Evolutionary conservation across 306 rosid species (phyloP).

Genomic region (Prunus campanulata): DNA sequence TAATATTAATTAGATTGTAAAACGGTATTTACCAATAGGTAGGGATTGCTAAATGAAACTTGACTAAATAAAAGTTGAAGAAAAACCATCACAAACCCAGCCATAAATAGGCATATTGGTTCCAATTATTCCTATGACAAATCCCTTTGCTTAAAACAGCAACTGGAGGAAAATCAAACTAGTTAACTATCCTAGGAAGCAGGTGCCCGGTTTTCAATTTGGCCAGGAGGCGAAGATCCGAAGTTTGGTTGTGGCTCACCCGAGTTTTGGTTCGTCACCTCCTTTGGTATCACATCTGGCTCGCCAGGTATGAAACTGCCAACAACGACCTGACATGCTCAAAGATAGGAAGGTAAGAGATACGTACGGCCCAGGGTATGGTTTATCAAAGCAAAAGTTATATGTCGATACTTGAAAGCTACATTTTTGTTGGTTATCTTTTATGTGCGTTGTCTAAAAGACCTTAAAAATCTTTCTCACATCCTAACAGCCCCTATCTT

Average conservation of each 20-base stretch:
- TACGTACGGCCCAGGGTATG: no score
- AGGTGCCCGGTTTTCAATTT: conserved; percentile 4
- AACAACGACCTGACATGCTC: no score
- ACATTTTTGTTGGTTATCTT: background rate
- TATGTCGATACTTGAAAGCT: background rate
- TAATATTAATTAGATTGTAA: no score
- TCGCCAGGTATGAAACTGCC: conserved; percentile 30
- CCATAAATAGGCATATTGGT: conserved; percentile 33
- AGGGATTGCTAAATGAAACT: no score
- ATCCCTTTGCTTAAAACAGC: conserved; percentile 42
- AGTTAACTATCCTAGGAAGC: conserved; percentile 62
- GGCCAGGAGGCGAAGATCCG: no score
- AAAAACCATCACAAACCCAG: conserved; percentile 24
- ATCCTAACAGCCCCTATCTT: no score
- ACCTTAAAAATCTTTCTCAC: background rate
- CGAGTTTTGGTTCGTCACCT: no score
- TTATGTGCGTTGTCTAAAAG: background rate
- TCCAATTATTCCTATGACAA: conserved; percentile 38
- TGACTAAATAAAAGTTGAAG: background rate
- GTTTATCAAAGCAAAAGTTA: background rate
- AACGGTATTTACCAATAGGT: no score
- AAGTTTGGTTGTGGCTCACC: no score
- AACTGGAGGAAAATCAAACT: conserved; percentile 25
- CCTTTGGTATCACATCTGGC: no score
- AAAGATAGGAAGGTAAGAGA: no score